These are phyloP conservation scores for Russula abietina DNA, from an alignment of 768 basidiomycete genomes.

Conservation along the genomic window DNA sequence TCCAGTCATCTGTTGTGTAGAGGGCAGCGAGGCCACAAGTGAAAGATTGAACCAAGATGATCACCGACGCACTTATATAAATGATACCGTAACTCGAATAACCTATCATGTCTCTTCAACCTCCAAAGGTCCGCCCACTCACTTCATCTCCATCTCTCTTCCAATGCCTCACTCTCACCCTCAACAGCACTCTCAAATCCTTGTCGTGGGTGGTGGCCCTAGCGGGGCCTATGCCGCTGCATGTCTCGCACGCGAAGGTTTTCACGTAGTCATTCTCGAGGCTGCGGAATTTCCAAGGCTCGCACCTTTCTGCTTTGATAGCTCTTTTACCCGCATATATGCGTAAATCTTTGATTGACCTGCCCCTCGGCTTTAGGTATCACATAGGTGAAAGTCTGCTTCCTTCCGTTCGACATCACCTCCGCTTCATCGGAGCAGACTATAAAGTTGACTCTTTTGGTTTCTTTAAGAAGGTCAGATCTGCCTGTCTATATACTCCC, in stretches of 20 bases:
- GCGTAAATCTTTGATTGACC: background rate
- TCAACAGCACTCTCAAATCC: conserved; percentile 32
- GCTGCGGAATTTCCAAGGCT: conserved; percentile 51
- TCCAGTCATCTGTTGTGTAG: no score
- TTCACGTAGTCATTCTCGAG: conserved; percentile 53
- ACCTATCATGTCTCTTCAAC: conserved; percentile 6
- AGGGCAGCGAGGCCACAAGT: no score
- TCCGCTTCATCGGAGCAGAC: conserved; percentile 47
- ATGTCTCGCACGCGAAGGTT: conserved; percentile 50
- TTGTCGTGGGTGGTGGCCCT: conserved; percentile 57
- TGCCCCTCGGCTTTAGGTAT: conserved; percentile 31
- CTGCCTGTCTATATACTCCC: background rate
- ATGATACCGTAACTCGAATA: background rate
- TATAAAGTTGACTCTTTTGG: conserved; percentile 39
- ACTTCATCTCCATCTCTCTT: background rate
- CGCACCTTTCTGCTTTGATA: background rate
- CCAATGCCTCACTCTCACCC: background rate
- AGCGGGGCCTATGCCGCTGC: conserved; percentile 53
- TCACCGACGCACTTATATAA: background rate
- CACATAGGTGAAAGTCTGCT: conserved; percentile 46
- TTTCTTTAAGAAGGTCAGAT: conserved; percentile 43
- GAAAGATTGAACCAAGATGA: background rate
- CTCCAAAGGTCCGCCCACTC: conserved; percentile 6
- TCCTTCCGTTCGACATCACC: conserved; percentile 47
- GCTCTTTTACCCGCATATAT: background rate